Evolutionary conservation across 805 yeast species (phyloP).

Genomic region (Ogataea angusta): DNA sequence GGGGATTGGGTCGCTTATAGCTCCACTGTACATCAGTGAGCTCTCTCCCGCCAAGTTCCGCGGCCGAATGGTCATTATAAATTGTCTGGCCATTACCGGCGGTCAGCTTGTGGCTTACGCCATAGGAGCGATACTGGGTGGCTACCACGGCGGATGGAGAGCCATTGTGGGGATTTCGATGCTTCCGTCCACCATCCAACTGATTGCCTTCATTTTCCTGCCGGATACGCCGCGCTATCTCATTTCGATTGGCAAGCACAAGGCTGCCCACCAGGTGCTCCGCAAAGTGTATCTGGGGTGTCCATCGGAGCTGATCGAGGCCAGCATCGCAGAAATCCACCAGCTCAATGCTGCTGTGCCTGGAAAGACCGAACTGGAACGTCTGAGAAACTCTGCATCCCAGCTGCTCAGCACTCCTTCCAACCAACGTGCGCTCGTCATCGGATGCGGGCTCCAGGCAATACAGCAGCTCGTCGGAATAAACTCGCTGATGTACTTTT

Average conservation of each 20-base stretch:
- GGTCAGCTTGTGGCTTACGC: slow-evolving; percentile 55
- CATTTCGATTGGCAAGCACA: slow-evolving; percentile 41
- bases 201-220: slow-evolving; percentile 42
- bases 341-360: slow-evolving; percentile 25
- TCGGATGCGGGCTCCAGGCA: slow-evolving; percentile 57
- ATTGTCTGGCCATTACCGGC: slow-evolving; percentile 53
- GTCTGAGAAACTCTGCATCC: slow-evolving; percentile 37
- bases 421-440: slow-evolving; percentile 48
- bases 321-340: slow-evolving; percentile 43
- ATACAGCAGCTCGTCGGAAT: slow-evolving; percentile 57
- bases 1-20: slow-evolving; percentile 51
- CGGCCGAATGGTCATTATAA: slow-evolving; percentile 50
- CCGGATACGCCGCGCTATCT: slow-evolving; percentile 57
- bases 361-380: slow-evolving; percentile 23
- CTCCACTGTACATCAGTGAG: slow-evolving; percentile 53
- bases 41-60: slow-evolving; percentile 51
- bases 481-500: slow-evolving; percentile 56
- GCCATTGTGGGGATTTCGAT: slow-evolving; percentile 48
- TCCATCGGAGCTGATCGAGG: slow-evolving; percentile 37
- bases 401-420: slow-evolving; percentile 41
- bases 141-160: slow-evolving; percentile 48
- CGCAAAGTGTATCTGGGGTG: slow-evolving; percentile 37
- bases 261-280: slow-evolving; percentile 40
- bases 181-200: slow-evolving; percentile 49
- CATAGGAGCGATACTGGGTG: slow-evolving; percentile 47